A percentile compares a stretch with the other conserved stretches of the same genome.
These are phyloP conservation scores for Rhodotorula diobovata DNA, from an alignment of 768 basidiomycete species.

Conservation along the genomic window DNA sequence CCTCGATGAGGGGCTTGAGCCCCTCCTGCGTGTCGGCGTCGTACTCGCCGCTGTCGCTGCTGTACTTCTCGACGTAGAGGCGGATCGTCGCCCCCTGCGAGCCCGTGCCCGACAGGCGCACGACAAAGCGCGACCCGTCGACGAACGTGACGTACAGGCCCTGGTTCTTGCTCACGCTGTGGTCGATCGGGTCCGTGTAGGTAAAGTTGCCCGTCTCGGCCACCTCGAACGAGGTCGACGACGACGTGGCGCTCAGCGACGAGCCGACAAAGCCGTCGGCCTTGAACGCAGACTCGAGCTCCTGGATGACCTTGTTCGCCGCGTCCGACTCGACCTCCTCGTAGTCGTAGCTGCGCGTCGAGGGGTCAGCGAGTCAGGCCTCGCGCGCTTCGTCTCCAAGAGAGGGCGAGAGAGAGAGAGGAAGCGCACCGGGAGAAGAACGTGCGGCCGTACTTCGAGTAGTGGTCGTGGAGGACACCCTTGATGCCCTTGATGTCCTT, in stretches of 20 bases:
- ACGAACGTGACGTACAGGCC: slow-evolving; percentile 86
- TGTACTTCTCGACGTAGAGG: slow-evolving; percentile 89
- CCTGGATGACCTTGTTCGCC: slow-evolving; percentile 75
- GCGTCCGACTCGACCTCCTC: slow-evolving; percentile 92
- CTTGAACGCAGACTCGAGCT: slow-evolving; percentile 67
- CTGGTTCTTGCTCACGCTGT: slow-evolving; percentile 87
- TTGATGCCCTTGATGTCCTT: slow-evolving; percentile 60
- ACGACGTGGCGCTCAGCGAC: slow-evolving; percentile 56
- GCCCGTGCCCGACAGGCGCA: slow-evolving; percentile 92
- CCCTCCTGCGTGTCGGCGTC: slow-evolving; percentile 68
- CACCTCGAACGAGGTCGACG: slow-evolving; percentile 70
- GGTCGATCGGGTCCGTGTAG: slow-evolving; percentile 98
- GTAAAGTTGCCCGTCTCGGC: slow-evolving; percentile 76
- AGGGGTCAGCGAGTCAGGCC: neutral
- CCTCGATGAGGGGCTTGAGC: slow-evolving; percentile 89
- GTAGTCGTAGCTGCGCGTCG: slow-evolving; percentile 73
- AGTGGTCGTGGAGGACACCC: slow-evolving; percentile 80
- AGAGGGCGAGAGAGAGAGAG: neutral
- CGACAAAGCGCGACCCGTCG: slow-evolving; percentile 90
- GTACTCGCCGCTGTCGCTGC: slow-evolving; percentile 56
- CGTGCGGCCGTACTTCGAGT: slow-evolving; percentile 85
- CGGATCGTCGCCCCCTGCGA: slow-evolving; percentile 93
- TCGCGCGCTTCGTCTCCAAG: too few species aligned
- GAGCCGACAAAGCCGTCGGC: slow-evolving; percentile 61
- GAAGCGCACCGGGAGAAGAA: slow-evolving; percentile 74